phyloP scores from a whole-genome alignment of 768 basidiomycete species.

The Exsudoporus frostii region DNA sequence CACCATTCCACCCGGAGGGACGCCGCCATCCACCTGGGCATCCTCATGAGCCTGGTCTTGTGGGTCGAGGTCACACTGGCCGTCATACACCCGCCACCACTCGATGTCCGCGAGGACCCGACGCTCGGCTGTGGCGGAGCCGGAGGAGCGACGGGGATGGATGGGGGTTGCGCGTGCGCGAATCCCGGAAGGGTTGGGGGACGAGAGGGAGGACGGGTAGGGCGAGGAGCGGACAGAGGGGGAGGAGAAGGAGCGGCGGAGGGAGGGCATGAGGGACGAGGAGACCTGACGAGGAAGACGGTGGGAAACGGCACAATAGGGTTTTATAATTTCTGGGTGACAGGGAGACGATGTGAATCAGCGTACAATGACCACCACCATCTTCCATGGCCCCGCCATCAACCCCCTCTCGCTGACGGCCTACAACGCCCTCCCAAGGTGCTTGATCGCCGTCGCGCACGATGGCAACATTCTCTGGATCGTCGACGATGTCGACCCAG shows the following conservation, averaged over 20 bases:
- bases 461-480: constrained; percentile 71
- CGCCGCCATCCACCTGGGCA: constrained; percentile 7
- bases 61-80: constrained; percentile 46
- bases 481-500: constrained; percentile 50
- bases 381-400: constrained; percentile 58
- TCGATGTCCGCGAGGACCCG: constrained; percentile 83
- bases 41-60: constrained; percentile 32
- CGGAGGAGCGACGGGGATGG: constrained; percentile 57
- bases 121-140: constrained; percentile 60
- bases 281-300: constrained; percentile 20
- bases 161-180: constrained; percentile 38
- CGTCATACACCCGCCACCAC: constrained; percentile 80
- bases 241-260: constrained; percentile 73
- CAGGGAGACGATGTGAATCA: not conserved
- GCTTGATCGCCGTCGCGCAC: constrained; percentile 50
- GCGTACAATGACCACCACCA: constrained; percentile 30
- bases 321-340: constrained; percentile 44
- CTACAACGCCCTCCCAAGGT: constrained; percentile 47
- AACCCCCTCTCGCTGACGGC: constrained; percentile 45
- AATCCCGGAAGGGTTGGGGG: constrained; percentile 31
- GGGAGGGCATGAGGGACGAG: constrained; percentile 57
- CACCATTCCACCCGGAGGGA: constrained; percentile 26
- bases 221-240: constrained; percentile 68
- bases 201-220: constrained; percentile 48
- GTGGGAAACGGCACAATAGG: constrained; percentile 33